These are phyloP conservation scores for Venustampulla echinocandica DNA, from an alignment of 495 filamentous ascomycete genomes.

Conservation along the genomic window DNA sequence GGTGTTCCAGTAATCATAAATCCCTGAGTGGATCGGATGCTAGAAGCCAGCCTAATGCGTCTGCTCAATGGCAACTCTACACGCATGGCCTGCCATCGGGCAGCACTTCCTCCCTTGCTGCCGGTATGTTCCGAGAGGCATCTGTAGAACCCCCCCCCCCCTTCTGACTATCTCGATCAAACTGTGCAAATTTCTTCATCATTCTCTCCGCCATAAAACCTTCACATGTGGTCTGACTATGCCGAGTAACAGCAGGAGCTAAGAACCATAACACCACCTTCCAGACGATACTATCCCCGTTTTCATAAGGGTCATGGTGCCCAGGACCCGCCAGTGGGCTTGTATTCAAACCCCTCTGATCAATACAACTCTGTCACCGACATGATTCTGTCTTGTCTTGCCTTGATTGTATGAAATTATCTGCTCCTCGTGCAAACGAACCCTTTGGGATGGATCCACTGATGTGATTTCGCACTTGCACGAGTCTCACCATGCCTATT, in stretches of 20 bases:
- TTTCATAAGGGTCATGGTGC: no score
- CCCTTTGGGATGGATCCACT: background rate
- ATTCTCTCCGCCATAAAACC: no score
- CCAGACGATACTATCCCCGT: no score
- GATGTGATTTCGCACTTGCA: background rate
- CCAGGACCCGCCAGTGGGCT: no score
- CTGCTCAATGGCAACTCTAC: background rate
- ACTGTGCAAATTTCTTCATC: no score
- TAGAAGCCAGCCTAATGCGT: background rate
- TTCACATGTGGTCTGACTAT: background rate
- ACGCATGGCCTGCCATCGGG: background rate
- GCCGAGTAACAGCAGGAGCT: background rate
- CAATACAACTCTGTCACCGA: background rate
- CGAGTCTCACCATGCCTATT: background rate
- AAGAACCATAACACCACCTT: background rate
- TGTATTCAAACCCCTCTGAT: no score
- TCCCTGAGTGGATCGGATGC: background rate
- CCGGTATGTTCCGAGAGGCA: background rate
- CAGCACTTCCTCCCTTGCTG: background rate
- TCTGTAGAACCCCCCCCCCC: background rate
- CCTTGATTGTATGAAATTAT: background rate
- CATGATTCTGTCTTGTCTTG: background rate
- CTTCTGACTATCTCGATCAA: no score
- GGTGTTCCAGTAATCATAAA: background rate
- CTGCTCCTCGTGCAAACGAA: background rate